These are phyloP conservation scores for Incumbomyces delicatus DNA, from an alignment of 2,329 filamentous ascomycete genomes.

Conservation along the genomic window DNA sequence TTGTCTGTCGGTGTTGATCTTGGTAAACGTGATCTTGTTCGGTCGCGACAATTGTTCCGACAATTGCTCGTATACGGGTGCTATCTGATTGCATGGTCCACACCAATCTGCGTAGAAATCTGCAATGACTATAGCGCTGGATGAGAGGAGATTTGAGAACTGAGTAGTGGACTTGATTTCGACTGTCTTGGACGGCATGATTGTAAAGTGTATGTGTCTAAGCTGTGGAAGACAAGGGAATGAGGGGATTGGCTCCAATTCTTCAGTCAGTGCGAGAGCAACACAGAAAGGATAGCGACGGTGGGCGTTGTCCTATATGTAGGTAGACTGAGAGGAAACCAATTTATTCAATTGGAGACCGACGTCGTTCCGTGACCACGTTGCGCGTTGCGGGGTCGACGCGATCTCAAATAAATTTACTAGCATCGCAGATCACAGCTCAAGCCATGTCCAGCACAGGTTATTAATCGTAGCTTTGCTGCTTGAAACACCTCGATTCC, in stretches of 20 bases:
- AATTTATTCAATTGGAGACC: no score
- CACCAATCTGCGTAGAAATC: constrained; percentile 91
- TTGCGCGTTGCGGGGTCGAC: no score
- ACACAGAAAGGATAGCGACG: no score
- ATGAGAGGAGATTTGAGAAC: constrained; percentile 58
- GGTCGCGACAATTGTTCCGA: constrained; percentile 60
- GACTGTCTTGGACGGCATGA: constrained; percentile 34
- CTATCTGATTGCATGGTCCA: constrained; percentile 72
- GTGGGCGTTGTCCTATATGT: no score
- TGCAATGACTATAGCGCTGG: constrained; percentile 69
- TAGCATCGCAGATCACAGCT: no score
- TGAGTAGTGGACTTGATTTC: constrained; percentile 56
- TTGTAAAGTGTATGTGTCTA: not conserved
- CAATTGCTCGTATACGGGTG: constrained; percentile 71
- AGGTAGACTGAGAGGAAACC: no score
- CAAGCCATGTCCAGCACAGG: no score
- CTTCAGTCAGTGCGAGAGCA: no score
- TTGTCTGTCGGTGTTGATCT: constrained; percentile 74
- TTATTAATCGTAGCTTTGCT: no score
- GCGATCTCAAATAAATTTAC: no score
- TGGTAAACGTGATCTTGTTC: constrained; percentile 69
- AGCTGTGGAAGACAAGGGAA: not conserved
- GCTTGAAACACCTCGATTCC: no score
- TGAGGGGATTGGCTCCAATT: not conserved
- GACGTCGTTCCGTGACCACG: no score